Evolutionary conservation across 1,139 yeast genomes (phyloP), one percentile per base, ranked within the genome.

Genomic region (Yamadazyma atlantica): DNA sequence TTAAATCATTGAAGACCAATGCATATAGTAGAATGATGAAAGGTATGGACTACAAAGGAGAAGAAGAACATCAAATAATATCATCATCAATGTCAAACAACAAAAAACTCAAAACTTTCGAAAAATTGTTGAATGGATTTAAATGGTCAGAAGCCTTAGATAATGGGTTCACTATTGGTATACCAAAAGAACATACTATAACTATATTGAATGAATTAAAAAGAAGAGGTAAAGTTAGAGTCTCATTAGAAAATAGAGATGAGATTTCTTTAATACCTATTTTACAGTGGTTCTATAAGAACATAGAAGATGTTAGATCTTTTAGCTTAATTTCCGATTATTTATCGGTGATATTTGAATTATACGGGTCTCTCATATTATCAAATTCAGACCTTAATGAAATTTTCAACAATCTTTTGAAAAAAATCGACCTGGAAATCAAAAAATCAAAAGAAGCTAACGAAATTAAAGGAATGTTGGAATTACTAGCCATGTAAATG

Each of bases 111-210:
- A 82, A 83, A 57, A 83, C 80, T 36, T 90, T 84, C 56, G 98
- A 92, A 61, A 84, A 76, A 57, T 85, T 85, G 50, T 70, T 92
- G 44, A 86, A 87, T 57, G 85, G 85, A 21, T 92, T 92, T 67
- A 79, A 86, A 56, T 92, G 97, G 97, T 60, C 81, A 2, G 97
- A 90, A 49, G 97, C 97, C 2, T 73, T 92, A 38, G 96, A 92
- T 58, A 75, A 83, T 44, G 97, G 96, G 1, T 81, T 92, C 49
- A 69, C 77, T 13, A 75, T 83, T 3, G 96, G 95, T 3, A 73
- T 83, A 55, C 80, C 92, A 1, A 78, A 81, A 44, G 96, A 89
- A 51, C 73, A 82, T 44, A 85, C 95, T 0, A 68, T 87, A 10
- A 83, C 95, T 10, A 87, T 88, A 5, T 69, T 92, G 42, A 82